Evolutionary conservation across 1,284 basidiomycete genomes (phyloP).

Genomic region (Ustilago cynodontis): DNA sequence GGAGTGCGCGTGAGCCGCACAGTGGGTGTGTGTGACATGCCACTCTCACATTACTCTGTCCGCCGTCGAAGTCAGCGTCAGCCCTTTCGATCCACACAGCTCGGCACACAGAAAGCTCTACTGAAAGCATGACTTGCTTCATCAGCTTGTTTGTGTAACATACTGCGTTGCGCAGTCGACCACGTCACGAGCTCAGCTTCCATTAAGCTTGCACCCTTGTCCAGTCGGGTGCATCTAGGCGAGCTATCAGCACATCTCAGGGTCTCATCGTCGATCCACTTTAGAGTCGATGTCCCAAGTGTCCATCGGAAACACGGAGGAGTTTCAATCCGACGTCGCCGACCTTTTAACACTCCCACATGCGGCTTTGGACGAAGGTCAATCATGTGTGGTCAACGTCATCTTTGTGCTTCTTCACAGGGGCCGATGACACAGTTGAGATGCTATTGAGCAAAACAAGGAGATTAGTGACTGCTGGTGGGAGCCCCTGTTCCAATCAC

Average conservation of each 20-base stretch:
- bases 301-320: not conserved
- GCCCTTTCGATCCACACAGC: not conserved
- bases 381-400: not conserved
- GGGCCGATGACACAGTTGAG: not conserved
- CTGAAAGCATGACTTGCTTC: not conserved
- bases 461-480: too few relatives aligned
- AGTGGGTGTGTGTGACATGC: too few relatives aligned
- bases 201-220: not conserved
- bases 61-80: not conserved
- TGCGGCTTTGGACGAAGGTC: not conserved
- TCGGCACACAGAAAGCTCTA: not conserved
- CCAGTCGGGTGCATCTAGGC: not conserved
- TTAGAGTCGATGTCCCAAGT: not conserved
- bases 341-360: not conserved
- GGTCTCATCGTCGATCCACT: slow-evolving; percentile 18
- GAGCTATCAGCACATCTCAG: slow-evolving; percentile 11
- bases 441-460: too few relatives aligned
- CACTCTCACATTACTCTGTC: not conserved
- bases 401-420: not conserved
- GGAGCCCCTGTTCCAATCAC: slow-evolving; percentile 6
- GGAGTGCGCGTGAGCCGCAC: not conserved
- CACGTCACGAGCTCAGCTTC: not conserved
- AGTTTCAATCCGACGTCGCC: not conserved
- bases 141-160: not conserved
- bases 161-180: not conserved